Base-by-base conservation (phyloP, 202 grass and related monocot genomes). In the Elaeis oleifera region DNA sequence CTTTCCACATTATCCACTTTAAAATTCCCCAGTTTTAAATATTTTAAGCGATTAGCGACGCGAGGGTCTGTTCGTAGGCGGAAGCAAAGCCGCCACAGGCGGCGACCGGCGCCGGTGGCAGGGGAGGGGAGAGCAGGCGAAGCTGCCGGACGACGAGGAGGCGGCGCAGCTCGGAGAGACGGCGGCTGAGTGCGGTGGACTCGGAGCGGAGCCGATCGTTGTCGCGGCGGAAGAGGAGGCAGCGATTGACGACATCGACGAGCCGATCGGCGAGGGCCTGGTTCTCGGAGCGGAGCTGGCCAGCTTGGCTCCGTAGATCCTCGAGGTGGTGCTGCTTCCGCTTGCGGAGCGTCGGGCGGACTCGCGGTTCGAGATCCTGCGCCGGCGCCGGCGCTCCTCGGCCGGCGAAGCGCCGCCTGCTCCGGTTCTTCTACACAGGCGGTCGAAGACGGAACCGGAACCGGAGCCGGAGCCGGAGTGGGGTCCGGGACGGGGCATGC, bases 341-440 rank as follows among this genome's bases (percentile, higher is more conserved):
- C 58, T 20, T 39, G 58, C 58, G 58, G 58, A 60, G 5, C 58
- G 58, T 27, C 58, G 58, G 17, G 58, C 58, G 5, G 58, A 60
- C 27, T 39, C 27, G 58, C 58, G 58, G 58, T 60, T 60, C 58
- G 58, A 60, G 16, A 60, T 36, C 28, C n/a, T 60, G 27, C 58
- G 58, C 24, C 27, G 27, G 27, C 6, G 58, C 17, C 58, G 58
- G 24, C 27, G 58, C 58, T 60, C 16, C 16, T 60, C 58, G 27
- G 16, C 17, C 58, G 1, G 58, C 16, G 17, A 60, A 32, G 17
- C 5, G 36, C 36, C 9, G 58, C 4, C 5, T 23, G 58, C 17
- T 39, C 5, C 58, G 58, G 58, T 31, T 60, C 58, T 44, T 44
- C 36, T 9, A 44, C 27, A 23, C 5, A 2, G 36, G 36, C 8